Base-by-base conservation (phyloP, 371 early-diverging fungal genomes). In the Entomophthora muscae region DNA sequence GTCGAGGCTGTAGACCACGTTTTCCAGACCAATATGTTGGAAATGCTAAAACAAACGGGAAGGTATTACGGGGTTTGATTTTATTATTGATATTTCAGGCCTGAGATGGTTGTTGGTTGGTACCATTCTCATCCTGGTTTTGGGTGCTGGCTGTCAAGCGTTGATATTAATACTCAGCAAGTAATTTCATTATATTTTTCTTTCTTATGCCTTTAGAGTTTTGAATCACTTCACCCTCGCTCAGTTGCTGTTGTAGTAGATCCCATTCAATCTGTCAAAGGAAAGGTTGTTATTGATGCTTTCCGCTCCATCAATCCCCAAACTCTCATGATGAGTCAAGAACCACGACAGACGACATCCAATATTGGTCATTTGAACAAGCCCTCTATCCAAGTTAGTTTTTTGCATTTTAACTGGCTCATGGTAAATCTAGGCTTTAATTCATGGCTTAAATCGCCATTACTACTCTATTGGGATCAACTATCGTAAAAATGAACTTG, bases 91-190 rank as follows among this genome's bases (percentile, higher is more conserved):
- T n/a, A n/a, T n/a, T n/a, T 53, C 59, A 91, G 98, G 70, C 90
- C 93, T 23, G 99, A 99, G 73, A 93, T 91, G 80, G 99, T 99
- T n/a, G 99, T 99, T 23, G 99, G 99, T 23, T 99, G 99, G 99
- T 99, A 99, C 74, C 99, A 99, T 80, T 97, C 98, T 63, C 99
- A 99, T 77, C 99, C 99, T 31, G 99, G 99, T 61, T 99, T 99
- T 72, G 99, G 99, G 24, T 99, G 99, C 81, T 99, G 99, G 99
- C 83, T 99, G 29, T 97, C 98, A 17, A 95, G 91, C 68, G 98
- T 98, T 21, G 99, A 99, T 77, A 91, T 99, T 53, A 95, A 95
- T 75, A 99, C 99, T 58, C 99, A 99, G 74, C 92, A 93, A 78
- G 88, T 86, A 76, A 23, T 3, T n/a, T 29, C 12, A 22, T 5